phyloP scores from a whole-genome alignment of 2,329 filamentous ascomycete genomes.

The Ophiostoma sp. region DNA sequence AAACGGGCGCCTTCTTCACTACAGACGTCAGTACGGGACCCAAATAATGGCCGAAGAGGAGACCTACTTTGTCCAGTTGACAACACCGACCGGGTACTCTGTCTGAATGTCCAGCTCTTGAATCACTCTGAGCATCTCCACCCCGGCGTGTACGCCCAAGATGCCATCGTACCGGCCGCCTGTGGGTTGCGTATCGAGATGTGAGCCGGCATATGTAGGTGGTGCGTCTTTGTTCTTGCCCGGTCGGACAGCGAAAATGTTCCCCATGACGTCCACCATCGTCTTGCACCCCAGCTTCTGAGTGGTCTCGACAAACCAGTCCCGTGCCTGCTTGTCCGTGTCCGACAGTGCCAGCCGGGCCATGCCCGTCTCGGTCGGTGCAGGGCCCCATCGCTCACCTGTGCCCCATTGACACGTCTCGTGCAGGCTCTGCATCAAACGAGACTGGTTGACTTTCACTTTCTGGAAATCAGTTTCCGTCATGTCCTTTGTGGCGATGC shows the following conservation, averaged over 20 bases:
- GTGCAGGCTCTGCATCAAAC: conserved; percentile 28
- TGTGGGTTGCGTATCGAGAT: conserved; percentile 64
- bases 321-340: conserved; percentile 67
- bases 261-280: conserved; percentile 75
- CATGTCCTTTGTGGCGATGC: conserved; percentile 23
- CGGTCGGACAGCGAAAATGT: conserved; percentile 72
- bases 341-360: conserved; percentile 70
- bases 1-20: conserved; percentile 83
- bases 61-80: conserved; percentile 74
- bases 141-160: conserved; percentile 64
- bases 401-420: conserved; percentile 29
- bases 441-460: conserved; percentile 23
- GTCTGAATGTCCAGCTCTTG: conserved; percentile 68
- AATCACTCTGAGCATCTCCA: conserved; percentile 70
- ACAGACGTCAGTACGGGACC: no score
- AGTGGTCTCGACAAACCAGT: conserved; percentile 71
- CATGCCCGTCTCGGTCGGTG: conserved; percentile 71
- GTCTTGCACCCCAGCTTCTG: conserved; percentile 64
- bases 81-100: conserved; percentile 68
- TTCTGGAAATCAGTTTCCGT: conserved; percentile 14
- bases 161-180: conserved; percentile 26
- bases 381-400: conserved; percentile 65
- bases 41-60: no score
- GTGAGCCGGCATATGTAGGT: conserved; percentile 69
- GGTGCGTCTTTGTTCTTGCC: conserved; percentile 57